phyloP scores from a whole-genome alignment of 257 asterid genomes.

The Plantago elongata region DNA sequence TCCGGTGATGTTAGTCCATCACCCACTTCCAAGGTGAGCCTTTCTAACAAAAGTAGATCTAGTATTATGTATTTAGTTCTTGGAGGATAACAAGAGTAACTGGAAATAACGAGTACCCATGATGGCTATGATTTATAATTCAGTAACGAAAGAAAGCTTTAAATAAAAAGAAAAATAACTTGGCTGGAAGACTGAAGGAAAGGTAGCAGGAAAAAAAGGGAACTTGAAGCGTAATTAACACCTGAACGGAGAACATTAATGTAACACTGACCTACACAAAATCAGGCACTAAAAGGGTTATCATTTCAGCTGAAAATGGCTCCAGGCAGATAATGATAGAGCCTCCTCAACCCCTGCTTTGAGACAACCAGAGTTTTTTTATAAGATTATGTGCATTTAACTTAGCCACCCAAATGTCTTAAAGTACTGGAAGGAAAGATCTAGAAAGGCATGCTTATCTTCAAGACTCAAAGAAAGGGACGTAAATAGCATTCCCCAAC shows the following conservation, averaged over 20 bases:
- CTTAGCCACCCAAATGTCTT: slow-evolving; percentile 41
- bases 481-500: slow-evolving; percentile 9
- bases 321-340: slow-evolving; percentile 94
- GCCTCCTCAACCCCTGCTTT: slow-evolving; percentile 80
- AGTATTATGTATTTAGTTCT: slow-evolving; percentile 15
- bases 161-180: slow-evolving; percentile 27
- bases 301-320: slow-evolving; percentile 88
- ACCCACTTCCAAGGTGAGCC: slow-evolving; percentile 36
- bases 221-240: slow-evolving; percentile 7
- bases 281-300: slow-evolving; percentile 39
- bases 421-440: slow-evolving; percentile 65
- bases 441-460: slow-evolving; percentile 40
- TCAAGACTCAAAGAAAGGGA: slow-evolving; percentile 38
- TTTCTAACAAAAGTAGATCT: slow-evolving; percentile 25
- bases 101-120: slow-evolving; percentile 23
- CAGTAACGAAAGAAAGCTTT: background rate
- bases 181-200: slow-evolving; percentile 38
- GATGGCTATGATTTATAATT: slow-evolving; percentile 23
- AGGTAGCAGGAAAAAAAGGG: slow-evolving; percentile 28
- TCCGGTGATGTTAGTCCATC: background rate
- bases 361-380: slow-evolving; percentile 43
- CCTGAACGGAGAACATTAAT: slow-evolving; percentile 8
- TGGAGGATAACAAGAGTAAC: slow-evolving; percentile 25
- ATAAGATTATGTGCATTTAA: background rate
- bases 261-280: slow-evolving; percentile 5